Evolutionary conservation across 225 moss, liverwort and hornwort species (phyloP).

Genomic region (Neckera pumila): DNA sequence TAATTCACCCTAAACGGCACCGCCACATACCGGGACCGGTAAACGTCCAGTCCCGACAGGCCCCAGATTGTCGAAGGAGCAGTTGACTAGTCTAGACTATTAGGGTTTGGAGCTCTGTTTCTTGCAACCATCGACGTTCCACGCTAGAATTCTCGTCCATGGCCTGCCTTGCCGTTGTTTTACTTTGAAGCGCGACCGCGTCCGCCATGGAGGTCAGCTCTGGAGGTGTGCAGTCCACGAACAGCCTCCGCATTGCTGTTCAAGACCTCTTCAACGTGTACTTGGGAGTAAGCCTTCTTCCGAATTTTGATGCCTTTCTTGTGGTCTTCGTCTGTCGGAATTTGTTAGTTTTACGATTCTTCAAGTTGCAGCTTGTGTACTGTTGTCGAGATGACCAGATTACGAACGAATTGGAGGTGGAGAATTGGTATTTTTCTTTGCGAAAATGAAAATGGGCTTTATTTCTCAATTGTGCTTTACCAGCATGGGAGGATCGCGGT

Average conservation of each 20-base stretch:
- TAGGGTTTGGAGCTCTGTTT: slow-evolving; percentile 15
- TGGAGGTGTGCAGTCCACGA: slow-evolving; percentile 45
- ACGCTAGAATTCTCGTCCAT: neutral
- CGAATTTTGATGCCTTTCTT: neutral
- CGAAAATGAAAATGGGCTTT: neutral
- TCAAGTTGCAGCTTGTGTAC: neutral
- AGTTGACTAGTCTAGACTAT: neutral
- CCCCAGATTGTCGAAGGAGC: neutral
- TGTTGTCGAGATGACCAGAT: neutral
- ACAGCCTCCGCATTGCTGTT: slow-evolving; percentile 58
- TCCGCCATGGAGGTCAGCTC: slow-evolving; percentile 68
- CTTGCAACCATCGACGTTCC: neutral
- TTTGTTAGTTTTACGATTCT: neutral
- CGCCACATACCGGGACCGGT: neutral
- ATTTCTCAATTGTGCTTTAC: neutral
- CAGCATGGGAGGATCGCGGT: neutral
- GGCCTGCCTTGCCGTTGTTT: neutral
- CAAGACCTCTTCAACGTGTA: slow-evolving; percentile 84
- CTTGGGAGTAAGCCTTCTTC: slow-evolving; percentile 33
- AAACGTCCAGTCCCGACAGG: neutral
- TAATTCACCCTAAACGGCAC: neutral
- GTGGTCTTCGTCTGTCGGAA: neutral
- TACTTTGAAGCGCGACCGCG: neutral
- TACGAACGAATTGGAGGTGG: neutral
- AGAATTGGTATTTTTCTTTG: neutral